Evolutionary conservation across 345 rosid genomes (phyloP).

Genomic region (Firmiana major): DNA sequence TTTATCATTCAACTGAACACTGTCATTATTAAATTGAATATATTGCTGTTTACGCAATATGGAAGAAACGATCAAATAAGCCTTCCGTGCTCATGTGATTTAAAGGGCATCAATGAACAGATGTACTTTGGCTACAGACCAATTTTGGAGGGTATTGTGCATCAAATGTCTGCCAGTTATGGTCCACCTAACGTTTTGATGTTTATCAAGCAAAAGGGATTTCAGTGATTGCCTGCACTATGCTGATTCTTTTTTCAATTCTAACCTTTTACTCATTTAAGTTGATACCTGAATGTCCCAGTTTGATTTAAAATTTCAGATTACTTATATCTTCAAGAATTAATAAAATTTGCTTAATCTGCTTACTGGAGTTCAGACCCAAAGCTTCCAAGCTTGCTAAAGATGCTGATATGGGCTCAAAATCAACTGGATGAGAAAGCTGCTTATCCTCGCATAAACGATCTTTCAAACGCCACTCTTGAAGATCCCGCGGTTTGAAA

Average conservation of each 20-base stretch:
- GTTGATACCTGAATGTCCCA: neutral
- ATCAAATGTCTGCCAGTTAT: neutral
- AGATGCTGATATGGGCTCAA: constrained; percentile 94
- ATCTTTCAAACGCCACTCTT: constrained; percentile 63
- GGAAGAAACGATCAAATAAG: neutral
- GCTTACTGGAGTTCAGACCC: constrained; percentile 56
- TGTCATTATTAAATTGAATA: neutral
- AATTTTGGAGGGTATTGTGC: neutral
- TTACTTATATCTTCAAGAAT: neutral
- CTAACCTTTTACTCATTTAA: neutral
- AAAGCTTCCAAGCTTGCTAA: constrained; percentile 86
- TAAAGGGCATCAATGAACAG: neutral
- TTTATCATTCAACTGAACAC: neutral
- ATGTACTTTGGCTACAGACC: neutral
- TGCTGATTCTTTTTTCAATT: neutral
- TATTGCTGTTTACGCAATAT: neutral
- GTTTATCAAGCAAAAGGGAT: neutral
- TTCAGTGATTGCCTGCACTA: neutral
- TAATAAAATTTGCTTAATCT: constrained; percentile 6
- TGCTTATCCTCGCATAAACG: constrained; percentile 81
- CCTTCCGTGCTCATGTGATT: neutral
- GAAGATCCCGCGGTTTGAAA: constrained; percentile 67
- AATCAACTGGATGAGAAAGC: constrained; percentile 88
- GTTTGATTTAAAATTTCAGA: neutral
- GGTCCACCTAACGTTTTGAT: neutral